Percentiles rank a stretch among this genome's conserved stretches.
Conservation (phyloP, 2,329 filamentous ascomycete genomes). For the Rhexocercosporidium sp. region DNA sequence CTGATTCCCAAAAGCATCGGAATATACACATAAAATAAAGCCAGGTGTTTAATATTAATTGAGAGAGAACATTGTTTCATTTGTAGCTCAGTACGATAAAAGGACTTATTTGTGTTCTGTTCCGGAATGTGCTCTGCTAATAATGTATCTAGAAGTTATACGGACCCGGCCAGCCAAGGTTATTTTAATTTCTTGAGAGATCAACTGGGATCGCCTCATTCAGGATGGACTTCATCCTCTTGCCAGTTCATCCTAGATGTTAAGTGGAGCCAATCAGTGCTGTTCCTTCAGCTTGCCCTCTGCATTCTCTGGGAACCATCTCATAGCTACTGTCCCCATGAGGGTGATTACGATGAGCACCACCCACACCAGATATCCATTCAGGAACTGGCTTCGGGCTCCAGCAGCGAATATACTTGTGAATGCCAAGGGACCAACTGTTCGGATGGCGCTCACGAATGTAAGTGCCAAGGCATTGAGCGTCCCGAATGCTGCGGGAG, state of each 20-base stretch:
- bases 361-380: constrained; percentile 72
- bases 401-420: constrained; percentile 72
- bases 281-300: constrained; percentile 30
- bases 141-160: neutral
- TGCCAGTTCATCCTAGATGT: neutral
- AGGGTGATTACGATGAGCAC: constrained; percentile 51
- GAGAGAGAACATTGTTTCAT: too few relatives aligned
- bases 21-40: too few relatives aligned
- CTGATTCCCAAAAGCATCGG: too few relatives aligned
- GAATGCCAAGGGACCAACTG: constrained; percentile 69
- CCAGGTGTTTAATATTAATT: too few relatives aligned
- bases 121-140: neutral
- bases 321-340: constrained; percentile 39
- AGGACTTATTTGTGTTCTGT: neutral
- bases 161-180: neutral
- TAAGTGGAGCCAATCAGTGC: neutral
- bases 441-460: constrained; percentile 62
- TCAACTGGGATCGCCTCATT: neutral
- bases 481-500: constrained; percentile 66
- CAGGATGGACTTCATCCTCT: neutral
- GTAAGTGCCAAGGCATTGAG: constrained; percentile 74
- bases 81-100: too few relatives aligned
- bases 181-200: neutral
- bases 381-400: constrained; percentile 62
- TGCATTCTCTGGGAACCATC: constrained; percentile 44